These are phyloP conservation scores for Parastagonospora nodorum DNA, from an alignment of 2,329 filamentous ascomycete genomes.

Conservation along the genomic window DNA sequence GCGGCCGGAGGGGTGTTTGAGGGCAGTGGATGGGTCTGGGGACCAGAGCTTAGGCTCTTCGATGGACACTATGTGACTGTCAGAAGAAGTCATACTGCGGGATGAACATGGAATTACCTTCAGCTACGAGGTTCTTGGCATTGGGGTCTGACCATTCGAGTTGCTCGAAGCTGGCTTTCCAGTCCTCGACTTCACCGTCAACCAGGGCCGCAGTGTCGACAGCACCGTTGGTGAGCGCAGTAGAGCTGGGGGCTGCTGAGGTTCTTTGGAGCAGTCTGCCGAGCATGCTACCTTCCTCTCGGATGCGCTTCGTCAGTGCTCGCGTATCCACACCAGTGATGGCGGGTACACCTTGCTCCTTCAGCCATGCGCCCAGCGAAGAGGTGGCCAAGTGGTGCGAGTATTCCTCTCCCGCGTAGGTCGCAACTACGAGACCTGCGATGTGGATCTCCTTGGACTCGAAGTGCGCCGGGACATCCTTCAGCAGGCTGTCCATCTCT, in stretches of 20 bases:
- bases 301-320: conserved; percentile 90
- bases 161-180: conserved; percentile 70
- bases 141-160: conserved; percentile 93
- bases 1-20: conserved; percentile 88
- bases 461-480: conserved; percentile 88
- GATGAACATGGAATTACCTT: conserved; percentile 67
- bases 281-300: conserved; percentile 94
- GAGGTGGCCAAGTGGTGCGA: conserved; percentile 92
- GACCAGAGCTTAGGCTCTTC: conserved; percentile 84
- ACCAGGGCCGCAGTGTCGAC: conserved; percentile 37
- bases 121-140: conserved; percentile 86
- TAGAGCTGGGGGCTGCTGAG: conserved; percentile 33
- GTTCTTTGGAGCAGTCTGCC: conserved; percentile 84
- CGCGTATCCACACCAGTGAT: conserved; percentile 96
- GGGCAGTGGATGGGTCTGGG: conserved; percentile 70
- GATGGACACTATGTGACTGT: conserved; percentile 74
- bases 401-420: conserved; percentile 92
- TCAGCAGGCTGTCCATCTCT: conserved; percentile 80
- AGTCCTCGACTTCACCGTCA: conserved; percentile 42
- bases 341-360: conserved; percentile 91
- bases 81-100: conserved; percentile 17
- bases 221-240: conserved; percentile 47
- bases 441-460: conserved; percentile 93
- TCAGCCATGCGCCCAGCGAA: conserved; percentile 91
- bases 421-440: conserved; percentile 85